Evolutionary conservation across 2,329 filamentous ascomycete species (phyloP).

Genomic region (Aureobasidium subglaciale): DNA sequence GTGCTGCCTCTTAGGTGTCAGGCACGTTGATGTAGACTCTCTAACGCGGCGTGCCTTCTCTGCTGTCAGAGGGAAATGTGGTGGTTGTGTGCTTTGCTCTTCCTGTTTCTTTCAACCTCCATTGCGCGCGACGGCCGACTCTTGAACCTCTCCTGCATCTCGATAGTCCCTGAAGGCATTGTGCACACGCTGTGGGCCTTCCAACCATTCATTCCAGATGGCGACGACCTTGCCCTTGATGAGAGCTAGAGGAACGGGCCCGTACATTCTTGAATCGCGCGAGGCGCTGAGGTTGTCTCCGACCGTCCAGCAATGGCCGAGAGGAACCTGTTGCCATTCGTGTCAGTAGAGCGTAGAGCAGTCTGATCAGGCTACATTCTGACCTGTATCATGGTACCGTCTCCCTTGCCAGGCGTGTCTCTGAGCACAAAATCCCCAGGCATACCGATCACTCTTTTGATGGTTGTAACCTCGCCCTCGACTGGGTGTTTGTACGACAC

Average conservation of each 20-base stretch:
- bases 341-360: background rate
- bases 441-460: constrained; percentile 65
- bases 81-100: background rate
- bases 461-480: constrained; percentile 43
- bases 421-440: constrained; percentile 63
- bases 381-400: constrained; percentile 58
- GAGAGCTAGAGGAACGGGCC: constrained; percentile 77
- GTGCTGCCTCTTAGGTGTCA: no score
- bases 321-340: constrained; percentile 59
- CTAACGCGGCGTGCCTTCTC: background rate
- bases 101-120: background rate
- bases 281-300: constrained; percentile 84
- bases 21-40: background rate
- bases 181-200: constrained; percentile 9
- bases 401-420: constrained; percentile 48
- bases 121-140: background rate
- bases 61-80: background rate
- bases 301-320: constrained; percentile 84
- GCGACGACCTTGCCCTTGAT: constrained; percentile 74
- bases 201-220: constrained; percentile 16
- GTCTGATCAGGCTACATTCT: background rate
- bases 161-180: background rate
- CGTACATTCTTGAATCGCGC: constrained; percentile 78
- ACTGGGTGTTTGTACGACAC: constrained; percentile 72
- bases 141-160: background rate